Evolutionary conservation across 192 early-diverging fungal species (phyloP), one percentile per base, ranked within the genome.

Genomic region (Umbelopsis vinacea): DNA sequence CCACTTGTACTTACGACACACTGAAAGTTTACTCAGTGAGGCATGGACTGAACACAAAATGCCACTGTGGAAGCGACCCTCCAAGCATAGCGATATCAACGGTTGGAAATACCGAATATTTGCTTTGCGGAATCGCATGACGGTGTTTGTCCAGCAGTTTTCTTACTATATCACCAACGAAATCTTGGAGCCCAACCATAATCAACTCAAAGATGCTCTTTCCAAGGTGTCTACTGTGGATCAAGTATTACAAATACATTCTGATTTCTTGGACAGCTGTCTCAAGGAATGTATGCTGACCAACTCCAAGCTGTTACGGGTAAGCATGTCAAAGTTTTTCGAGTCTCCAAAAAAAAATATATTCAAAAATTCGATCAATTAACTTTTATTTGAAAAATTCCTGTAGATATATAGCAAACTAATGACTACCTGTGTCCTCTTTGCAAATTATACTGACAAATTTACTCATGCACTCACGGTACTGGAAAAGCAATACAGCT

Each of bases 161-260:
- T 78, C 94, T 73, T 93, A 93, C 76, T 97, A 96, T 73, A 86
- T 92, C 45, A 92, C 91, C 68, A 94, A 89, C 70, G 96, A 99
- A 76, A 96, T 97, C 8, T 84, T 99, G 52, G 97, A 98, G 74
- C 95, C 94, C 35, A 90, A 93, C 71, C 97, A 94, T 93, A 74
- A 75, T n/a, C 72, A 73, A 24, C 83, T 99, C 74, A 89, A 91
- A 24, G 73, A 70, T 23, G 81, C 88, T 66, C 76, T 97, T 67
- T 69, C 78, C 40, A 86, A 85, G 52, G 86, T 86, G 6, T 82
- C 83, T 15, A 99, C 97, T 0, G 93, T 98, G 33, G 95, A 98
- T 70, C 91, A 97, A 33, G 85, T 99, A 46, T 76, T 93, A 17
- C 81, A 89, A 71, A 82, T 87, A 38, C 96, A 97, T 76, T 84